These are phyloP conservation scores for Pontederia paniculata DNA, from an alignment of 176 grass and related monocot species.

Conservation along the genomic window DNA sequence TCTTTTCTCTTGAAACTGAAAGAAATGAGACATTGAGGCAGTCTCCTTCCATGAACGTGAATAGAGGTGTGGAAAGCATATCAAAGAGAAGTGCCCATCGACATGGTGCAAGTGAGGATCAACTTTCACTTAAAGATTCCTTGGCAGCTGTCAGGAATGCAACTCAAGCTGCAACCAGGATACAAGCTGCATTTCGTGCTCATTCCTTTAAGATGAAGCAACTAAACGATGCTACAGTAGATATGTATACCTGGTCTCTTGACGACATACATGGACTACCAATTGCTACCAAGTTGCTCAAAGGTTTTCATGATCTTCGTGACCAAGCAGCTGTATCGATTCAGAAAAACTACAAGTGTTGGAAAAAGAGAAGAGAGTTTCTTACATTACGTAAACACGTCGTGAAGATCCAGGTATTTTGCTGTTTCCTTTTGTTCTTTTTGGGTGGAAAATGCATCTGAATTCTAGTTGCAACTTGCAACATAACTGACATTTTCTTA, in stretches of 20 bases:
- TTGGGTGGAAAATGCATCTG: neutral
- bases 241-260: slow-evolving; percentile 14
- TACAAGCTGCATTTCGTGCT: slow-evolving; percentile 62
- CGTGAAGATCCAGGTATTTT: slow-evolving; percentile 75
- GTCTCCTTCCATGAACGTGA: slow-evolving; percentile 5
- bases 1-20: slow-evolving; percentile 49
- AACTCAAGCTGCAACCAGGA: slow-evolving; percentile 69
- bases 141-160: slow-evolving; percentile 55
- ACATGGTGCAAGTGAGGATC: slow-evolving; percentile 49
- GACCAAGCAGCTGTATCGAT: slow-evolving; percentile 66
- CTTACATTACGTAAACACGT: slow-evolving; percentile 32
- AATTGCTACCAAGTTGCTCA: slow-evolving; percentile 10
- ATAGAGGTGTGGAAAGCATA: slow-evolving; percentile 39
- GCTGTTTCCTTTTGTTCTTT: neutral
- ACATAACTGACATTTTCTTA: no score
- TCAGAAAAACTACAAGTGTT: slow-evolving; percentile 89
- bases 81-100: slow-evolving; percentile 41
- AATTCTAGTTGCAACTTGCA: neutral
- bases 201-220: slow-evolving; percentile 60
- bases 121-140: slow-evolving; percentile 73
- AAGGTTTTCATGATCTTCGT: slow-evolving; percentile 12
- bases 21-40: slow-evolving; percentile 15
- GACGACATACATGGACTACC: slow-evolving; percentile 24
- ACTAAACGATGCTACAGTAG: slow-evolving; percentile 25
- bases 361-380: slow-evolving; percentile 70